Conservation (phyloP, 345 rosid genomes). For the Heritiera fomes region DNA sequence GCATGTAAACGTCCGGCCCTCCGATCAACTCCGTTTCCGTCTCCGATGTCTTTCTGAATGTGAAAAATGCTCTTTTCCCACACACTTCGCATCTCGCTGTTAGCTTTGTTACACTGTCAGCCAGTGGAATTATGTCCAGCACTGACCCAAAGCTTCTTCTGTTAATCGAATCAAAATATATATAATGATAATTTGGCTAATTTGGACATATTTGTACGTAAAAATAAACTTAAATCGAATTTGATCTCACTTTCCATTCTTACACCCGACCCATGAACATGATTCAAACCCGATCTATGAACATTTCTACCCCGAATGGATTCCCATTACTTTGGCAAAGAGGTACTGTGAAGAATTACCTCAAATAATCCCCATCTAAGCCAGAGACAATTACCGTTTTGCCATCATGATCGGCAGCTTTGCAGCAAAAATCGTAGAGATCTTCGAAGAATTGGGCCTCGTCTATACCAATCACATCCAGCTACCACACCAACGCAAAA, state of each 20-base stretch:
- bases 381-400: slow-evolving; percentile 78
- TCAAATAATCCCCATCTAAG: slow-evolving; percentile 87
- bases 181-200: too few species aligned
- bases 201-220: too few species aligned
- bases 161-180: slow-evolving; percentile 11
- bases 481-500: slow-evolving; percentile 34
- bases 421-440: slow-evolving; percentile 85
- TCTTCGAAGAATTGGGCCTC: slow-evolving; percentile 95
- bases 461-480: slow-evolving; percentile 91
- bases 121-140: slow-evolving; percentile 78
- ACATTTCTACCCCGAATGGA: too few species aligned
- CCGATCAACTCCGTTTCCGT: slow-evolving; percentile 70
- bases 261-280: too few species aligned
- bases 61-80: slow-evolving; percentile 74
- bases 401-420: slow-evolving; percentile 82
- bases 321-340: not conserved
- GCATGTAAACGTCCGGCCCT: slow-evolving; percentile 86
- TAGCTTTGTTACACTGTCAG: slow-evolving; percentile 75
- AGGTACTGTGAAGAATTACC: slow-evolving; percentile 34
- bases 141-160: slow-evolving; percentile 90
- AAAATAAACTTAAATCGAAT: too few species aligned
- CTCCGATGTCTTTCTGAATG: slow-evolving; percentile 66
- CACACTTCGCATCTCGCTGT: slow-evolving; percentile 85
- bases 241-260: too few species aligned
- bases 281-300: too few species aligned